Evolutionary conservation across 2,329 filamentous ascomycete genomes (phyloP), one percentile per base, ranked within the genome.

Genomic region (Stachybotrys echinatus): DNA sequence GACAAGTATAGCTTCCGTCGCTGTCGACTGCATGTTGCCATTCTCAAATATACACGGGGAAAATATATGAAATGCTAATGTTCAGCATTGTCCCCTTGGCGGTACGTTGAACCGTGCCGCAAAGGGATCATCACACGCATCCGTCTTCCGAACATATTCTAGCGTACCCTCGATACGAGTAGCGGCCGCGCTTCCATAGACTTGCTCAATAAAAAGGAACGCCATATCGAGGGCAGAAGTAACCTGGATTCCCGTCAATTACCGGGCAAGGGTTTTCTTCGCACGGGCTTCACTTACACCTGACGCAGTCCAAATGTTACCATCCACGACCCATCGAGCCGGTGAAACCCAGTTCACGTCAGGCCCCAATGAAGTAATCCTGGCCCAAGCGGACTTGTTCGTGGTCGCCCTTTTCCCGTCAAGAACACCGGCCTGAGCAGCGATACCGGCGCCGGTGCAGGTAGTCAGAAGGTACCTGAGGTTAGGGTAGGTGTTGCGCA

Each of bases 401-500:
- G 44, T 46, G 2, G 44, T 46, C 18, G 44, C 44, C 17, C 23
- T 34, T 23, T 37, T 46, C 5, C 23, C 44, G 44, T 46, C 23
- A 5, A 46, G 23, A 2, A 46, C 23, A 6, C 44, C 44, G 7
- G 44, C 23, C 20, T 46, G 18, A 19, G 44, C 44, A 12, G 44
- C 44, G 14, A 46, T 27, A 37, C 18, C 23, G 7, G 44, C 23
- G 6, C 44, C 44, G 6, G 44, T 46, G 23, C 44, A 46, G 5
- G 23, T 34, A 18, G 44, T 85, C 22, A 88, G 66, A 14, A 85
- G 58, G 55, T 79, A 80, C 54, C 74, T 65, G 18, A 84, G 59
- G 2, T 61, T 63, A 0, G 75, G 73, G 55, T 73, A 80, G 2
- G 61, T 58, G 0, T 61, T 57, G 1, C 60, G 59, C 38, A 84